Evolutionary conservation across 257 asterid genomes (phyloP), one percentile per base, ranked within the genome.

Genomic region (Solanum dulcamara): DNA sequence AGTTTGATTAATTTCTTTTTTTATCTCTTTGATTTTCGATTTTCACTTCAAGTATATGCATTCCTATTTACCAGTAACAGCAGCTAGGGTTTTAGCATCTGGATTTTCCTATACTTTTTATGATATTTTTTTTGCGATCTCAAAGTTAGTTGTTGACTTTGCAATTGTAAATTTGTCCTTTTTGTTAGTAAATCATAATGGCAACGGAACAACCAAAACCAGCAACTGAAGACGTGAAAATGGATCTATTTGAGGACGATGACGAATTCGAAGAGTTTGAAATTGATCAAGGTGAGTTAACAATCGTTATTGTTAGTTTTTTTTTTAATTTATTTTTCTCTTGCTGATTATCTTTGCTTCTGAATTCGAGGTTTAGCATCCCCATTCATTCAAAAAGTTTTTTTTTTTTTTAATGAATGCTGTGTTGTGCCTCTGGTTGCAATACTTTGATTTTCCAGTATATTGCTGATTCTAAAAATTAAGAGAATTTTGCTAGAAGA

Each of bases 261-360:
- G 98, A 95, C 83, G 98, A 94, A 85, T 95, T 93, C 38, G 98
- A 95, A 89, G 98, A 95, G 92, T 95, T 95, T 57, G 96, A 84
- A 81, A 91, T 93, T 38, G 94, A 88, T 88, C 93, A 88, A 89
- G 96, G 97, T 92, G 14, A 35, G 7, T 70, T n/a, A 10, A 15
- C 10, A 46, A 13, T 46, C 20, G 17, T 22, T 37, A 24, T n/a
- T 12, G 32, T 67, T 15, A 32, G 33, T 40, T 26, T 40, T 81
- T 5, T 0, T 42, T 42, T 0, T 44, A 0, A 3, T 46, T 24
- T 1, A 66, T 7, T 51, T 38, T 81, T 44, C 17, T 53, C 35
- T 66, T 62, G 30, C 44, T 37, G 50, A 37, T 20, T 37, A 38
- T 71, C 30, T 37, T 2, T 57, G 66, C 32, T 2, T 10, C 7